phyloP scores from a whole-genome alignment of 352 stramenopile species.

The Phytophthora crassamura region DNA sequence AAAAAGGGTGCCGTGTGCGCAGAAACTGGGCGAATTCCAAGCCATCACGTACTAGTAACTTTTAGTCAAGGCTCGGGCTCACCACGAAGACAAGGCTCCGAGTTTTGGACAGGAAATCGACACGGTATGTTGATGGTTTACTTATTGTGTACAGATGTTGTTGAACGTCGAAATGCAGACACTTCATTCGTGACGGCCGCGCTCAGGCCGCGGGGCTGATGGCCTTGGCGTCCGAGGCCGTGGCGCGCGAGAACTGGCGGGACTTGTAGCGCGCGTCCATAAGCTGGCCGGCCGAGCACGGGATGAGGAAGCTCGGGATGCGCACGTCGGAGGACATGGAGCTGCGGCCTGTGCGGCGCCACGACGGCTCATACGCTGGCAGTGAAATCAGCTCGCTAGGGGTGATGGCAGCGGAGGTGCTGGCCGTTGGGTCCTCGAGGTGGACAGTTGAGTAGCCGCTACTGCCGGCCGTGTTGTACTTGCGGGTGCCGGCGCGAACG shows the following conservation, averaged over 20 bases:
- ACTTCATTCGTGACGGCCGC: neutral
- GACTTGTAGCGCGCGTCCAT: constrained; percentile 64
- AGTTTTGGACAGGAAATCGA: no score
- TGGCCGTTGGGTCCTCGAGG: constrained; percentile 2
- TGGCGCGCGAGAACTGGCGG: constrained; percentile 22
- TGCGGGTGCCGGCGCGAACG: constrained; percentile 20
- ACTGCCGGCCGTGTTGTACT: constrained; percentile 13
- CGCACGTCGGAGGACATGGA: constrained; percentile 49
- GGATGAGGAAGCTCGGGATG: constrained; percentile 68
- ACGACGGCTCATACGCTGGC: constrained; percentile 31
- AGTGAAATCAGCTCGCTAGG: neutral
- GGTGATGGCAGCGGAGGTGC: neutral
- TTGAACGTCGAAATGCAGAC: neutral
- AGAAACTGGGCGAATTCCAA: neutral
- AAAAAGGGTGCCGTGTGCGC: constrained; percentile 1
- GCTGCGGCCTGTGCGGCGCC: constrained; percentile 26
- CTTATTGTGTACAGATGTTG: no score
- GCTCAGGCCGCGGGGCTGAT: constrained; percentile 26
- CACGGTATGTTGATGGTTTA: no score
- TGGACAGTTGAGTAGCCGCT: constrained; percentile 10
- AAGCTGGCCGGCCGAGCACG: constrained; percentile 54
- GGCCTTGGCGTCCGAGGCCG: neutral
- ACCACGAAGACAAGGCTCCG: no score
- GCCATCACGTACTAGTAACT: no score
- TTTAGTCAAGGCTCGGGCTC: no score